Conservation (phyloP, 2,329 filamentous ascomycete genomes). For the Graphium sp. region DNA sequence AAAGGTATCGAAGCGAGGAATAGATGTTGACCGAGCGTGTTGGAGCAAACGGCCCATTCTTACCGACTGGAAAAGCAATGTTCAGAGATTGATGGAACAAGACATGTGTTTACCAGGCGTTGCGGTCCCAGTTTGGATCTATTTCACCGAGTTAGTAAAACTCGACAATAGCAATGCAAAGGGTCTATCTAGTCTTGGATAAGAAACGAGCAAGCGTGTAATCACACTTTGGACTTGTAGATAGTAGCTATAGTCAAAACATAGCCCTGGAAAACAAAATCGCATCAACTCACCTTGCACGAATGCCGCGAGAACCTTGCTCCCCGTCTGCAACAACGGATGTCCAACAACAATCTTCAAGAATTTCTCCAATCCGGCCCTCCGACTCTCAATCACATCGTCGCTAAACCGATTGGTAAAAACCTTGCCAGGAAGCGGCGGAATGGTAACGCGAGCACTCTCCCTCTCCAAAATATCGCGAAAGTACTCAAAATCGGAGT, state of each 20-base stretch:
- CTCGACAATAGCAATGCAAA: no score
- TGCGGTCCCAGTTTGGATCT: slow-evolving; percentile 84
- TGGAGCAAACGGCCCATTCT: no score
- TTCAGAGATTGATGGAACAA: slow-evolving; percentile 1
- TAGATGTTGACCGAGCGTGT: no score
- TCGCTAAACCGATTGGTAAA: slow-evolving; percentile 97
- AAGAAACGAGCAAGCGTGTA: no score
- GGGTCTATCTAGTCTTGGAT: no score
- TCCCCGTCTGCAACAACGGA: slow-evolving; percentile 89
- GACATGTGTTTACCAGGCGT: slow-evolving; percentile 51
- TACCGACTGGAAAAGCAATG: no score
- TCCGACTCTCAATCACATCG: slow-evolving; percentile 89
- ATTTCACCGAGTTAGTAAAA: no score
- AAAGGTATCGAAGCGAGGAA: no score
- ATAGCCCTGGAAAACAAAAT: neutral
- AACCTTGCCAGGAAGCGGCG: slow-evolving; percentile 88
- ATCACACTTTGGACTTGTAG: neutral
- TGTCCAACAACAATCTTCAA: slow-evolving; percentile 95
- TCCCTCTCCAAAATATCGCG: slow-evolving; percentile 95
- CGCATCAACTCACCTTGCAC: slow-evolving; percentile 57
- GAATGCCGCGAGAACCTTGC: slow-evolving; percentile 89
- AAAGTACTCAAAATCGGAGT: slow-evolving; percentile 98
- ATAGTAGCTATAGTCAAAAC: neutral
- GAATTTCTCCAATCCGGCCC: slow-evolving; percentile 86
- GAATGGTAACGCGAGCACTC: slow-evolving; percentile 84